Evolutionary conservation across 805 yeast genomes (phyloP).

Genomic region (Wickerhamiella kazuoi): DNA sequence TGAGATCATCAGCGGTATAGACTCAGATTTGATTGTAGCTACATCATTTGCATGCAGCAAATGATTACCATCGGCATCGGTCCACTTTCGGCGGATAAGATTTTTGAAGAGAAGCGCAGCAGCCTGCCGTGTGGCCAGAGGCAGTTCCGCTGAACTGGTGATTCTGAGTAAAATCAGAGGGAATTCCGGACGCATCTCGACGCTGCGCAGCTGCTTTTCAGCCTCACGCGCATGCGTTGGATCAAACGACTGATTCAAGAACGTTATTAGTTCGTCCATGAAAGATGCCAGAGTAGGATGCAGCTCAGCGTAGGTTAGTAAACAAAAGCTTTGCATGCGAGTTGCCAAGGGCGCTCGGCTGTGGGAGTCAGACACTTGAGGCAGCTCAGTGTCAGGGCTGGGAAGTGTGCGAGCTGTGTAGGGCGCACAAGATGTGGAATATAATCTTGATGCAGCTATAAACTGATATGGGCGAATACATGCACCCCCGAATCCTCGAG

Average conservation of each 20-base stretch:
- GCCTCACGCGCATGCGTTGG: slow-evolving; percentile 18
- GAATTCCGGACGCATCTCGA: slow-evolving; percentile 59
- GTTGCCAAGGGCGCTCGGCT: too few relatives aligned
- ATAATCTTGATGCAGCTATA: too few relatives aligned
- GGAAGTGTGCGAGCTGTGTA: too few relatives aligned
- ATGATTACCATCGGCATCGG: slow-evolving; percentile 74
- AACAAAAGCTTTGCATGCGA: too few relatives aligned
- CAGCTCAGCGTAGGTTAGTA: neutral
- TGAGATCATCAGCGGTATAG: slow-evolving; percentile 69
- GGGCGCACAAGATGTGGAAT: too few relatives aligned
- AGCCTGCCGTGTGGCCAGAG: slow-evolving; percentile 52
- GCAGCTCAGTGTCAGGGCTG: too few relatives aligned
- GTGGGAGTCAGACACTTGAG: too few relatives aligned
- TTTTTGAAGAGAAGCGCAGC: slow-evolving; percentile 85
- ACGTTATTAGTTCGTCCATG: slow-evolving; percentile 5
- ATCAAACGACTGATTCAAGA: slow-evolving; percentile 13
- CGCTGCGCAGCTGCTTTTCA: slow-evolving; percentile 41
- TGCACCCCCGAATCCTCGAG: too few relatives aligned
- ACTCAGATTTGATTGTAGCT: slow-evolving; percentile 49
- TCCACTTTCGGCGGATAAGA: slow-evolving; percentile 69
- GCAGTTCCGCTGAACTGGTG: slow-evolving; percentile 43
- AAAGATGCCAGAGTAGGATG: neutral
- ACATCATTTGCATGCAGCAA: slow-evolving; percentile 45
- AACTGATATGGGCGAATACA: too few relatives aligned
- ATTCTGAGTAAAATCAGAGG: slow-evolving; percentile 58